Base-by-base conservation (phyloP, 1,139 yeast genomes). In the Williopsis jadinii region DNA sequence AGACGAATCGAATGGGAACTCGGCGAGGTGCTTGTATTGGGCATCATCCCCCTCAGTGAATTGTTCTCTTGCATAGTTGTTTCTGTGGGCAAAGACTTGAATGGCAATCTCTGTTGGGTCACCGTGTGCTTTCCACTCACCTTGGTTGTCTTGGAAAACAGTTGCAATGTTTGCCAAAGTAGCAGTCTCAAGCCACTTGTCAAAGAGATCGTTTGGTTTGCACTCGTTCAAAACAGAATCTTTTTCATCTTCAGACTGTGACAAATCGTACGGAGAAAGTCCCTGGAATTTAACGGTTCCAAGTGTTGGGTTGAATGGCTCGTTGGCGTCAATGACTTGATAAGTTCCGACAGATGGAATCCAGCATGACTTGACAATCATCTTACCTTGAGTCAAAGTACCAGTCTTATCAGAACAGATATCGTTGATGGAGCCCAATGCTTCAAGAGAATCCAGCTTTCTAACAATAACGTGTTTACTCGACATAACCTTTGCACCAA, bases 41-140 rank as follows among this genome's bases (percentile, higher is more conserved):
- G 63, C 62, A 10, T 48, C 45, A 11, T 45, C 55, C 3, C 63
- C 61, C n/a, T 64, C 68, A 14, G 68, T 63, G 40, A 77, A 54
- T 1, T 55, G 55, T 9, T 66, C 65, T 51, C 86, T 70, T 9
- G 67, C 66, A 54, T 61, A 71, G 11, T 41, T 37, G 28, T 71
- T 73, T 49, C 92, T 69, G 32, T 75, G 63, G 13, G 77, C 72
- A 57, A 84, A 83, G 0, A 84, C 88, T 55, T 84, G 85, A 47
- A 84, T 80, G 11, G 95, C 92, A 54, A 82, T 77, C 62, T 84
- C 95, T 3, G 95, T 84, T 32, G 95, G 88, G 58, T 84, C 95
- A 41, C 94, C 95, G 54, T 79, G 81, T 12, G 86, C 87, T 52
- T 75, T 77, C 92, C 94, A 84, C 36, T 63, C 68, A 11, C 48